These are phyloP conservation scores for Phytophthora cactorum DNA, from an alignment of 352 stramenopile species.

Conservation along the genomic window DNA sequence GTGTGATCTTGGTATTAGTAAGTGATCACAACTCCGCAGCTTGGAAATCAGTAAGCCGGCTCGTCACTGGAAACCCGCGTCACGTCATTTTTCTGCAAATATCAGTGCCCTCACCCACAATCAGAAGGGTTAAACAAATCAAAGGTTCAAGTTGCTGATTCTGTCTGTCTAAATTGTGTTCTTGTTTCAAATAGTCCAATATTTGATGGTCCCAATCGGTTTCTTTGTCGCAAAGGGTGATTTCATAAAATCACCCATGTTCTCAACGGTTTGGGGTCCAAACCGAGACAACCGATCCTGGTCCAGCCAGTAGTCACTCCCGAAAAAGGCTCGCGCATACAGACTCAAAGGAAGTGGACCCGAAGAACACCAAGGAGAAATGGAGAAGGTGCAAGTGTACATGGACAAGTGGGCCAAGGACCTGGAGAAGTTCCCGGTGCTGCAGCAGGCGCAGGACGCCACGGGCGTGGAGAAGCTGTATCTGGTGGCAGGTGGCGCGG, in stretches of 20 bases:
- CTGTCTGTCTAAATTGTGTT: background rate
- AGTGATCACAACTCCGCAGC: conserved; percentile 6
- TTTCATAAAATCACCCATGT: background rate
- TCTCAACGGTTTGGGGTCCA: conserved; percentile 10
- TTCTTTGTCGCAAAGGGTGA: background rate
- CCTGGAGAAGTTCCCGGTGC: conserved; percentile 81
- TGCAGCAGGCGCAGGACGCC: conserved; percentile 80
- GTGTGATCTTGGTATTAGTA: background rate
- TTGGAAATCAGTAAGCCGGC: background rate
- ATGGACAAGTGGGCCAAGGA: conserved; percentile 89
- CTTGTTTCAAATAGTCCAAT: background rate
- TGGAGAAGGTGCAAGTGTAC: conserved; percentile 87
- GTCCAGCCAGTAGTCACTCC: conserved; percentile 23
- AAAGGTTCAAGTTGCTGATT: background rate
- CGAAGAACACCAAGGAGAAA: conserved; percentile 19
- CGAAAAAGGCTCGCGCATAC: conserved; percentile 20
- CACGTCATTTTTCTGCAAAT: conserved; percentile 16
- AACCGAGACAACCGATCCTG: conserved; percentile 12
- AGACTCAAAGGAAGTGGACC: conserved; percentile 8
- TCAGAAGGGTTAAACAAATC: background rate
- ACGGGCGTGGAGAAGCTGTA: conserved; percentile 92
- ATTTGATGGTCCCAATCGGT: background rate
- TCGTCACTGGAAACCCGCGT: background rate
- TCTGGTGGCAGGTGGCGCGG: conserved; percentile 67
- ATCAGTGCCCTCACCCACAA: background rate